A percentile compares a stretch with the other conserved stretches of the same genome.
These are phyloP conservation scores for Sporisorium scitamineum DNA, from an alignment of 1,284 basidiomycete species.

Conservation along the genomic window DNA sequence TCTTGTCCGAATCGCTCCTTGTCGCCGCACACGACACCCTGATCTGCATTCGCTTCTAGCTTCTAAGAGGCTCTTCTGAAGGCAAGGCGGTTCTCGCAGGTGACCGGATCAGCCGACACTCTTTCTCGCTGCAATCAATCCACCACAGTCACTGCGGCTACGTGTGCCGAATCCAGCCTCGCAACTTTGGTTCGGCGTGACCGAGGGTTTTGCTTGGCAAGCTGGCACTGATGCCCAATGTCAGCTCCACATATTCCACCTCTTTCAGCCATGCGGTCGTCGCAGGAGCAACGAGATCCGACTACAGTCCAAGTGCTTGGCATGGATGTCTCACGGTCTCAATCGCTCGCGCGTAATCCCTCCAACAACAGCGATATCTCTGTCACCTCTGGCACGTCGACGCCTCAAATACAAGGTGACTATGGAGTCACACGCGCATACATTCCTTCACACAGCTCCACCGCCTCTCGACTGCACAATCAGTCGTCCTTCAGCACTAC, in stretches of 20 bases:
- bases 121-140: neutral
- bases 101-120: neutral
- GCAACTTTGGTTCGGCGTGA: neutral
- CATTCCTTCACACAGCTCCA: slow-evolving; percentile 30
- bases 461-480: slow-evolving; percentile 23
- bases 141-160: neutral
- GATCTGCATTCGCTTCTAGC: neutral
- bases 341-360: slow-evolving; percentile 29
- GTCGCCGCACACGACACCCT: too few relatives aligned
- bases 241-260: slow-evolving; percentile 17
- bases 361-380: slow-evolving; percentile 28
- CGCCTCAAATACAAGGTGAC: slow-evolving; percentile 35
- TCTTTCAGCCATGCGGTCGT: slow-evolving; percentile 15
- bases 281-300: slow-evolving; percentile 19
- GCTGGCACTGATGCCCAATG: neutral
- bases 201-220: neutral
- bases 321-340: slow-evolving; percentile 28
- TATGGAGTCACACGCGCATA: slow-evolving; percentile 29
- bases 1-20: too few relatives aligned
- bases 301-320: slow-evolving; percentile 40
- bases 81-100: neutral
- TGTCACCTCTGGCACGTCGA: slow-evolving; percentile 24
- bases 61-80: neutral
- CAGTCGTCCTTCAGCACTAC: slow-evolving; percentile 44
- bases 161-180: neutral